Percentiles rank a stretch among this genome's conserved stretches.
Evolutionary conservation across 345 rosid species (phyloP).

Genomic region (Lenwebbia sp.): DNA sequence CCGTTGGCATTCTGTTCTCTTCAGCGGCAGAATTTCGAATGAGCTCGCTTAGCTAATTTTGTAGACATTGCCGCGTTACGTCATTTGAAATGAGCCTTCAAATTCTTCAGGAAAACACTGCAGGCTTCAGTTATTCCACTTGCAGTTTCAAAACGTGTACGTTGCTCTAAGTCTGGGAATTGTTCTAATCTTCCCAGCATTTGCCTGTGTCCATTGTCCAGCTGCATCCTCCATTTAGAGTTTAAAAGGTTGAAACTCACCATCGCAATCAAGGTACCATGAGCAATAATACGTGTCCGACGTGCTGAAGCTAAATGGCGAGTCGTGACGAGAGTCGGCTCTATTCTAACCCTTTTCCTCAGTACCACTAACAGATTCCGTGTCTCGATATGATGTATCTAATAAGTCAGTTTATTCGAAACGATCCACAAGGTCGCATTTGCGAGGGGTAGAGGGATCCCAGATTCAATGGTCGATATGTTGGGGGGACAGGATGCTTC

Average conservation of each 20-base stretch:
- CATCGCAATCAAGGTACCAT: not conserved
- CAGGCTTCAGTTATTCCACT: not conserved
- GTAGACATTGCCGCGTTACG: not conserved
- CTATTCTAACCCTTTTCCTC: not conserved
- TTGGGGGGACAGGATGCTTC: not conserved
- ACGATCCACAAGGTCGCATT: not conserved
- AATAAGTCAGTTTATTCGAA: not conserved
- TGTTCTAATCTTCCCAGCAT: not conserved
- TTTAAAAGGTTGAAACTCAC: not conserved
- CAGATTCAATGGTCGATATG: not conserved
- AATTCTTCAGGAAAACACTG: not conserved
- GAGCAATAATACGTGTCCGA: too few species aligned
- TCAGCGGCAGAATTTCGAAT: not conserved
- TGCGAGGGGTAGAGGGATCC: too few species aligned
- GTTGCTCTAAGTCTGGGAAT: not conserved
- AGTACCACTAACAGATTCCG: not conserved
- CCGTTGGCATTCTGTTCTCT: not conserved
- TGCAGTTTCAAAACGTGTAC: not conserved
- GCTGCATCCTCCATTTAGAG: not conserved
- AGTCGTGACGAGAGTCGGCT: not conserved
- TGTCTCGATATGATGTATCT: not conserved
- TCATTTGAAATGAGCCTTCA: not conserved
- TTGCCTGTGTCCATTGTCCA: not conserved
- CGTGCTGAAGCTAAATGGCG: not conserved
- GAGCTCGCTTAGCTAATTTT: not conserved